Evolutionary conservation across 2,329 filamentous ascomycete genomes (phyloP), one percentile per base, ranked within the genome.

Genomic region (Phialophora verrucosa): DNA sequence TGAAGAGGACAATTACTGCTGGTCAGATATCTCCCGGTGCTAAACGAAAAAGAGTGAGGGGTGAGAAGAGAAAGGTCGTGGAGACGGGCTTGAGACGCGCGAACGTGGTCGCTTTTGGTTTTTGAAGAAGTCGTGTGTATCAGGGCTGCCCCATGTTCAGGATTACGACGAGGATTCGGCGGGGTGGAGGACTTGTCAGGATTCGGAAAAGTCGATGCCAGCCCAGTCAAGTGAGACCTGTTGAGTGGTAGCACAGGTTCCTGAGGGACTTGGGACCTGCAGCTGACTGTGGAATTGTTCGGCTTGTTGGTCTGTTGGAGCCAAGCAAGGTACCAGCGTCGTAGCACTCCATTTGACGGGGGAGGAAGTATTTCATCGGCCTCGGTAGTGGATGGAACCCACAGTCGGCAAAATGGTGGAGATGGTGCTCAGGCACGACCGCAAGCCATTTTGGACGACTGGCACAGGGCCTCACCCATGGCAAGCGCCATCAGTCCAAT

Each of bases 111-210:
- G n/a, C 62, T 59, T 69, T 62, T 64, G 51, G 54, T 56, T 38
- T 49, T 38, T 59, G 23, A 64, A 55, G 4, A 17, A 65, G 20
- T 49, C 51, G 47, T 51, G 61, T 65, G 62, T 65, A 59, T 69
- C 67, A 69, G 67, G 64, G 67, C 55, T 64, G 47, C 59, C 64
- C 67, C 67, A 60, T 66, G 67, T 59, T n/a, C 6, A 62, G 57
- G 27, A 51, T 42, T 11, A 60, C 38, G 50, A 58, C 35, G 64
- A 66, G 53, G 57, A 51, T 64, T 56, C 55, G 64, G 59, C 44
- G 64, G 67, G 64, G 59, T 62, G 64, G 62, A 50, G 59, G 58
- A 42, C 61, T 57, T 69, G 67, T 20, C 53, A 59, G 53, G 58
- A 66, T 38, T 55, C 59, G 62, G 59, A 50, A 64, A 53, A 47